A percentile compares a stretch with the other conserved stretches of the same genome.
Evolutionary conservation across 1,284 basidiomycete species (phyloP).

Genomic region (Sporisorium graminicola): DNA sequence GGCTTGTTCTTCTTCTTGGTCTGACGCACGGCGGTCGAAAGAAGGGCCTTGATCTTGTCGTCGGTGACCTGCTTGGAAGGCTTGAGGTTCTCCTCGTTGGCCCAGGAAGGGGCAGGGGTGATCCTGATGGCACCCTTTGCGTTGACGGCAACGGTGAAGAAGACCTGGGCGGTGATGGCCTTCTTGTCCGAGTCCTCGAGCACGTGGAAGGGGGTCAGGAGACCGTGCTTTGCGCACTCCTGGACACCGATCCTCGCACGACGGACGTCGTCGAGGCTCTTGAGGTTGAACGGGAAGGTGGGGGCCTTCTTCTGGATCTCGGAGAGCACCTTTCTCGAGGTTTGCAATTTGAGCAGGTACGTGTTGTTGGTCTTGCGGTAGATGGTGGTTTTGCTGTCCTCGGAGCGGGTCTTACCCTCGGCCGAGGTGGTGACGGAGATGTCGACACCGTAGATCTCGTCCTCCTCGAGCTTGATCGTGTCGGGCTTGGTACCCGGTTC

Average conservation of each 20-base stretch:
- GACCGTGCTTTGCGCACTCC: conserved; percentile 92
- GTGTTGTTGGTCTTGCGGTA: conserved; percentile 88
- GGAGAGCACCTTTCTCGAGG: conserved; percentile 90
- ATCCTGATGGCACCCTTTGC: conserved; percentile 80
- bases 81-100: conserved; percentile 89
- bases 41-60: conserved; percentile 75
- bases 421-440: conserved; percentile 76
- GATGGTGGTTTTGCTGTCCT: conserved; percentile 90
- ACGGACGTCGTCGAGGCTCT: conserved; percentile 93
- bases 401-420: conserved; percentile 76
- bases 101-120: conserved; percentile 89
- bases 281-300: conserved; percentile 96
- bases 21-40: conserved; percentile 85
- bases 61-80: conserved; percentile 74
- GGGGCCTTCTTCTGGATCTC: conserved; percentile 98
- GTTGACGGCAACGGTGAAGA: conserved; percentile 92
- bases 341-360: conserved; percentile 98
- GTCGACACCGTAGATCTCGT: conserved; percentile 96
- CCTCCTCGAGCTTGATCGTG: conserved; percentile 75
- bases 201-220: conserved; percentile 90
- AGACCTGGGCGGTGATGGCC: conserved; percentile 80
- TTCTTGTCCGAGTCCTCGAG: conserved; percentile 57
- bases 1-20: conserved; percentile 85
- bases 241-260: conserved; percentile 92
- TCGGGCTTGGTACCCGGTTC: conserved; percentile 61